Base-by-base conservation (phyloP, 2,329 filamentous ascomycete genomes). In the Orbilia oligospora region DNA sequence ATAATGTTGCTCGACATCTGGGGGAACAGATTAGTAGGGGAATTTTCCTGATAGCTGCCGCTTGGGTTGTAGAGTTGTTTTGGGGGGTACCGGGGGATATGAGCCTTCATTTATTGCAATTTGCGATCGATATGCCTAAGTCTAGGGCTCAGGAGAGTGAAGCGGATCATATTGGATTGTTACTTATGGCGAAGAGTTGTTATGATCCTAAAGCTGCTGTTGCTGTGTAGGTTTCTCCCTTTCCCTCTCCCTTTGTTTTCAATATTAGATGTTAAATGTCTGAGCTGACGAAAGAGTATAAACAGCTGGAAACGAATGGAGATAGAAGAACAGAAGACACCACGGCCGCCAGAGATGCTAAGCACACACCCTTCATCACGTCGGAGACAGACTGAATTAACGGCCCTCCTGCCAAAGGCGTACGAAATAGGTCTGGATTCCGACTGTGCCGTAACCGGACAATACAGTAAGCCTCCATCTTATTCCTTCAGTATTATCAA, bases 151-250 rank as follows among this genome's bases (percentile, higher is more conserved):
- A 94, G 85, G 92, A 92, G 86, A 89, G 87, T 61, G 92, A 94
- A 85, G 92, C 92, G 0, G 92, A 94, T 82, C 92, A 92, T 82
- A 93, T 94, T 53, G 92, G 92, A 0, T 84, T 95, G 38, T 89
- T 94, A 87, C 92, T 95, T 88, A 94, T 94, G 91, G 89, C 92
- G 0, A 89, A 93, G 84, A 91, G 90, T 27, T 94, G 92, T 84
- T 95, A 92, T 83, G 87, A 93, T 79, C 92, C 92, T 0, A 85
- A 87, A 14, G 89, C 89, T 76, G 92, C 92, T 0, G 86, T 91
- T 51, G 86, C 86, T 0, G 89, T 94, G 79, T 93, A 67, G 27
- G n/a, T 46, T 14, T 24, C 10, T 5, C 20, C 22, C n/a, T 30
- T 8, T 36, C 33, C 9, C 1, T 4, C 33, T 36, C 33, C 10